Conservation (phyloP, 441 rosid genomes). For the Bruguiera hainesii region DNA sequence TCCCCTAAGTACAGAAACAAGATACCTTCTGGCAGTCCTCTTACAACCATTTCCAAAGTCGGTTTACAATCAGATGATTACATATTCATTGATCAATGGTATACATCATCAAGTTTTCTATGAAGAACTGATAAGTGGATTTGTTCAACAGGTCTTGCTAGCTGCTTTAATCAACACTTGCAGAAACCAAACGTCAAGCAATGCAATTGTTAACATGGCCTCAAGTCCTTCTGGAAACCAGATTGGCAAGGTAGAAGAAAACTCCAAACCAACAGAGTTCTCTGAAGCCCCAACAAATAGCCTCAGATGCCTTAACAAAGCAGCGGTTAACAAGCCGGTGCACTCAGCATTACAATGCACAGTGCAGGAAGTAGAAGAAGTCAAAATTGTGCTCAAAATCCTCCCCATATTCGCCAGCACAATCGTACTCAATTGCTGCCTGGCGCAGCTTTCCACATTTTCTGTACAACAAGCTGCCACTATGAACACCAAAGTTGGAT, state of each 20-base stretch:
- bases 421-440: conserved; percentile 84
- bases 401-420: conserved; percentile 86
- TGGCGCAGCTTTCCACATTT: conserved; percentile 86
- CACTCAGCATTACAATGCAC: conserved; percentile 52
- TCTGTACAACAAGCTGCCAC: conserved; percentile 79
- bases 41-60: conserved; percentile 75
- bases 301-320: conserved; percentile 57
- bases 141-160: conserved; percentile 52
- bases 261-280: conserved; percentile 16
- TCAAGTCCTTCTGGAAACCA: conserved; percentile 44
- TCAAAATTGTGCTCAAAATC: conserved; percentile 64
- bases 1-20: conserved; percentile 60
- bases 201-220: conserved; percentile 52
- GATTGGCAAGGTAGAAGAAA: conserved; percentile 18
- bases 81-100: neutral
- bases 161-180: conserved; percentile 49
- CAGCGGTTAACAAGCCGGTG: conserved; percentile 41
- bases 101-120: too few species aligned
- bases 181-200: conserved; percentile 39
- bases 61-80: neutral
- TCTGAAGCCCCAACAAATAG: conserved; percentile 30
- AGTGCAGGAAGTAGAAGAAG: conserved; percentile 70
- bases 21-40: conserved; percentile 78
- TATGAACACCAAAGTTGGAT: conserved; percentile 68
- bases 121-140: neutral